Evolutionary conservation across 179 eudicot species (phyloP), one percentile per base, ranked within the genome.

Genomic region (Beta lomatogona): DNA sequence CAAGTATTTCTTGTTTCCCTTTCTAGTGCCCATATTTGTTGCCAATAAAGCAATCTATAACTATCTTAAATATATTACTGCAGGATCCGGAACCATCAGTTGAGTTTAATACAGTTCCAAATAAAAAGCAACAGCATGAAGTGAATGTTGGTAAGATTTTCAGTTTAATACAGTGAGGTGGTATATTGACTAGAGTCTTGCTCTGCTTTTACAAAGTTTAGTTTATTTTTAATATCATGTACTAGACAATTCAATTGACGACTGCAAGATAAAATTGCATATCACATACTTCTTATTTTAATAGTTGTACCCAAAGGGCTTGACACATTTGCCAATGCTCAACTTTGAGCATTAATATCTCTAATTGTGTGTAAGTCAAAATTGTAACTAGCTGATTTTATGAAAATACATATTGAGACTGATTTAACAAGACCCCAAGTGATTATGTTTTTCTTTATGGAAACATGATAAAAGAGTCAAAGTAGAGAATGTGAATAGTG

Each of bases 41-140:
- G 31, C 44, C 25, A 50, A 19, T 64, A 14, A 6, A 55, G 57
- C 55, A 11, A 59, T 53, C 45, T 16, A 59, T 53, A 25, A 57
- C 48, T 66, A 60, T 71, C 52, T 36, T 50, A 60, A 66, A 72
- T 50, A 8, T 21, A 14, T 52, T 21, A 46, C 46, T 92, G 79
- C 92, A 95, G 99, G 92, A 92, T 77, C 89, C 92, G 15, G 99
- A 95, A 88, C 91, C 99, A 77, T 87, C 99, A 53, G 93, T 95
- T 66, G 98, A 92, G 81, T 95, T 95, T 72, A 91, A 95, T 76
- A 95, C 99, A 8, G 94, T 95, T 71, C 91, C 97, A 55, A 94
- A 92, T 63, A 77, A 79, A 71, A 95, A 95, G 81, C 91, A 92
- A 86, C 94, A 95, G 79, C 99, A 95, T 66, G 99, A 95, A 82